Evolutionary conservation across 352 stramenopile genomes (phyloP), one percentile per base, ranked within the genome.

Genomic region (Phytopythium delawarense): DNA sequence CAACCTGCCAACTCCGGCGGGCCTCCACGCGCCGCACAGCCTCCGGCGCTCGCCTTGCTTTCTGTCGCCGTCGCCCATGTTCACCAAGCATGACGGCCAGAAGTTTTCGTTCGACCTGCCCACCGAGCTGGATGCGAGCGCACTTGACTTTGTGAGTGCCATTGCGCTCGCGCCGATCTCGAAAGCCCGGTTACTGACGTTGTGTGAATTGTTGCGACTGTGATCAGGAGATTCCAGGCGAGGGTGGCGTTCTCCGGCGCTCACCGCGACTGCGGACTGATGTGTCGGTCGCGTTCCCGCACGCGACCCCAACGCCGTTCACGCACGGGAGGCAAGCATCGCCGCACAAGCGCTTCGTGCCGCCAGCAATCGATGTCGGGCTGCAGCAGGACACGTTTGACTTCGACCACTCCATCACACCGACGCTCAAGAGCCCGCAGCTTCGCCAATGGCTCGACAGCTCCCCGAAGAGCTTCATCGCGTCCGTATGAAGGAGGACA

Each of bases 71-170:
- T 65, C 70, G 2, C 77, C 77, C 4, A 39, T 60, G 35, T 91
- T 89, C 53, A 78, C 76, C 62, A 94, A 92, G 61, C 63, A 69
- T 7, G 84, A 94, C 49, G 75, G 75, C 30, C 78, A 84, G 11
- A 94, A 94, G 64, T 94, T 94, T 35, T 94, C 84, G 2, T 94
- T 94, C 48, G 86, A 94, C 48, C 87, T 94, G 28, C 78, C 83
- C 0, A 37, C 76, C 7, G 85, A 94, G 56, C 87, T 94, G 62
- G 86, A 94, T 23, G 65, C 81, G 20, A 84, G 54, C 61, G 68
- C 82, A 0, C 65, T 93, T 32, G 85, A 94, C 59, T 94, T 94
- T 49, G 83, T 92, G 64, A 67, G 83, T 88, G 25, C 12, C 13
- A 28, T 42, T 25, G 7, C 42, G 1, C 42, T 21, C 20, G 7